A percentile compares a stretch with the other conserved stretches of the same genome.
phyloP scores from a whole-genome alignment of 2,329 filamentous ascomycete species.

The Emmonsiellopsis sp. region DNA sequence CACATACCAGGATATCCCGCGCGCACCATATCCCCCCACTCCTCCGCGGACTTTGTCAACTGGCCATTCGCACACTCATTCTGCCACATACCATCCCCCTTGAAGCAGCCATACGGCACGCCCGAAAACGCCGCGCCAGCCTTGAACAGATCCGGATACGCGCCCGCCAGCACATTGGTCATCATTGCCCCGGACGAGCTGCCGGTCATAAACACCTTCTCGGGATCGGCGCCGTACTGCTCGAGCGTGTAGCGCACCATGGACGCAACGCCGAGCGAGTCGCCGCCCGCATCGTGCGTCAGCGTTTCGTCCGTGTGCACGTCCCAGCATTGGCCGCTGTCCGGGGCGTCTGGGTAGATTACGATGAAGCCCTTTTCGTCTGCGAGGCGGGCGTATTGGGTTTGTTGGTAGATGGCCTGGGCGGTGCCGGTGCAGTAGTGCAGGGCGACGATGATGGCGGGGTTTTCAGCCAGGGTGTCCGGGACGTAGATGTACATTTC shows the following conservation, averaged over 20 bases:
- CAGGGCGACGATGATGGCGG: slow-evolving; percentile 44
- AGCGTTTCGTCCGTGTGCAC: slow-evolving; percentile 42
- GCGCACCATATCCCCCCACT: slow-evolving; percentile 25
- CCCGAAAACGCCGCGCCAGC: slow-evolving; percentile 44
- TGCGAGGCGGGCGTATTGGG: slow-evolving; percentile 44
- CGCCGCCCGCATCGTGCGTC: slow-evolving; percentile 47
- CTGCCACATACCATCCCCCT: slow-evolving; percentile 38
- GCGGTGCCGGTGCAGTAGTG: slow-evolving; percentile 40
- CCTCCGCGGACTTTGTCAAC: slow-evolving; percentile 33
- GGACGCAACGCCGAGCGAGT: slow-evolving; percentile 48
- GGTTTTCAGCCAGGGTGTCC: slow-evolving; percentile 31
- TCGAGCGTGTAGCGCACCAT: slow-evolving; percentile 50
- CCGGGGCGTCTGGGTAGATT: slow-evolving; percentile 45
- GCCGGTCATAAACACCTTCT: slow-evolving; percentile 47
- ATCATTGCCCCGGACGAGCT: slow-evolving; percentile 48
- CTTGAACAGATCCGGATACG: slow-evolving; percentile 45
- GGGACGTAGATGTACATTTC: slow-evolving; percentile 43
- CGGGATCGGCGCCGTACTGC: slow-evolving; percentile 43
- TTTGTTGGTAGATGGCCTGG: slow-evolving; percentile 36
- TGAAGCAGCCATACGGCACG: slow-evolving; percentile 46
- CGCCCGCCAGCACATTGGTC: slow-evolving; percentile 43
- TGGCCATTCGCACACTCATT: slow-evolving; percentile 42
- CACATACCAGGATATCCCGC: slow-evolving; percentile 21
- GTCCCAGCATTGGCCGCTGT: slow-evolving; percentile 47
- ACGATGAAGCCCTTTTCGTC: slow-evolving; percentile 32